These are phyloP conservation scores for Wickerhamiella australiensis DNA, from an alignment of 805 yeast genomes.

Conservation along the genomic window DNA sequence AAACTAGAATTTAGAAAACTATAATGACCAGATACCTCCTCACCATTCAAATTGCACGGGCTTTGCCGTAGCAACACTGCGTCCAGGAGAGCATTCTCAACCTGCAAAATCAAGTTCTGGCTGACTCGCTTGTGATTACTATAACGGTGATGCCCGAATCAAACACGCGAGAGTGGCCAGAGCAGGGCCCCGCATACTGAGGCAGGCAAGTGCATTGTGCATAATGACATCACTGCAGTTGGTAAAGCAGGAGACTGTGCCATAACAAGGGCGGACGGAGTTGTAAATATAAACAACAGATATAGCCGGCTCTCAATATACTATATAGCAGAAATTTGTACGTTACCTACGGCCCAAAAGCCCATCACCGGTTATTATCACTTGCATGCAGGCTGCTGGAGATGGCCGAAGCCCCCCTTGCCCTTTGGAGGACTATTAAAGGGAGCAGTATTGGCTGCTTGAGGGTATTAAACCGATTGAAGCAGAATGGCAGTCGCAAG, in stretches of 20 bases:
- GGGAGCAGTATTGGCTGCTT: not conserved
- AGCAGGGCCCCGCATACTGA: not conserved
- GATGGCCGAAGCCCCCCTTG: conserved; percentile 9
- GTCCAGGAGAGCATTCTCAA: too few relatives aligned
- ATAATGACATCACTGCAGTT: not conserved
- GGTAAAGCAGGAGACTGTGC: too few relatives aligned
- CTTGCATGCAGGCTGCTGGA: conserved; percentile 6
- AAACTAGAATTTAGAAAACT: not conserved
- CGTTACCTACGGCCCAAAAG: not conserved
- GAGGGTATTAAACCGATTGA: not conserved
- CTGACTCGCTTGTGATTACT: not conserved
- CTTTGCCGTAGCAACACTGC: not conserved
- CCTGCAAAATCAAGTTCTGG: too few relatives aligned
- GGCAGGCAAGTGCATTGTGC: not conserved
- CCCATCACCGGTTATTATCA: not conserved
- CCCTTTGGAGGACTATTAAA: not conserved
- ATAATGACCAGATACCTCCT: too few relatives aligned
- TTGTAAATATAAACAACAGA: too few relatives aligned
- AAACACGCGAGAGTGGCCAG: not conserved
- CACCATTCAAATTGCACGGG: too few relatives aligned
- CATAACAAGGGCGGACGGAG: too few relatives aligned
- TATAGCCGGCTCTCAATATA: too few relatives aligned
- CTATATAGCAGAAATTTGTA: too few relatives aligned
- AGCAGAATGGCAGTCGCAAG: conserved; percentile 17
- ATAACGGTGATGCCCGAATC: conserved; percentile 2